phyloP scores from a whole-genome alignment of 768 basidiomycete genomes.

The Exidia glandulosa region DNA sequence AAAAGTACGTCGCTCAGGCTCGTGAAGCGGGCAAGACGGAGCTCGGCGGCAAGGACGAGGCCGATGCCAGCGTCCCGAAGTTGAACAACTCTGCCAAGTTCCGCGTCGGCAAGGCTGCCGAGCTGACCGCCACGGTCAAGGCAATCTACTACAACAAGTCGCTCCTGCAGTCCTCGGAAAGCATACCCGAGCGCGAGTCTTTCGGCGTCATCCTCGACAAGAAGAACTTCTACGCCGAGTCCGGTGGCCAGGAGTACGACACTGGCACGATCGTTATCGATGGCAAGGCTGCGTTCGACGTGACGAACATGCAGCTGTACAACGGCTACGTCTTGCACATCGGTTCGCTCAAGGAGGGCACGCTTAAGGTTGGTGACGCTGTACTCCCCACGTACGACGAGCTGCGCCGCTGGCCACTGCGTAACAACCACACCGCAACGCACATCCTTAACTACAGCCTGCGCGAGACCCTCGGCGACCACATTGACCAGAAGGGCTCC shows the following conservation, averaged over 20 bases:
- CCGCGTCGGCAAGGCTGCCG: slow-evolving; percentile 1
- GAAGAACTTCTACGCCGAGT: slow-evolving; percentile 95
- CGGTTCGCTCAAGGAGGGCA: slow-evolving; percentile 82
- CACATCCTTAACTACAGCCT: slow-evolving; percentile 94
- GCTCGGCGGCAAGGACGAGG: slow-evolving; percentile 84
- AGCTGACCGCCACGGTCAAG: slow-evolving; percentile 62
- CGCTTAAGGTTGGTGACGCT: slow-evolving; percentile 62
- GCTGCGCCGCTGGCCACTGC: slow-evolving; percentile 89
- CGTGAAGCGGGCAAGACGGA: slow-evolving; percentile 48
- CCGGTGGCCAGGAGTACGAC: slow-evolving; percentile 95
- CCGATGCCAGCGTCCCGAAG: slow-evolving; percentile 65
- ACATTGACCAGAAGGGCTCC: slow-evolving; percentile 96
- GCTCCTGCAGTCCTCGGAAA: slow-evolving; percentile 57
- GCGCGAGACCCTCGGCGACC: slow-evolving; percentile 90
- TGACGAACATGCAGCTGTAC: slow-evolving; percentile 85
- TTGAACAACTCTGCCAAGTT: slow-evolving; percentile 92
- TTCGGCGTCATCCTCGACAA: slow-evolving; percentile 86
- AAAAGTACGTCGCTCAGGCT: slow-evolving; percentile 68
- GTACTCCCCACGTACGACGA: slow-evolving; percentile 91
- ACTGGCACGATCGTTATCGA: slow-evolving; percentile 93
- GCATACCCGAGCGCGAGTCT: slow-evolving; percentile 48
- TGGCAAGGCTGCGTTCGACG: slow-evolving; percentile 83
- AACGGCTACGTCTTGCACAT: slow-evolving; percentile 95
- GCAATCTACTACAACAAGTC: slow-evolving; percentile 75
- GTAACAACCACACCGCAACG: slow-evolving; percentile 97